Percentiles rank a stretch among this genome's conserved stretches.
phyloP scores from a whole-genome alignment of 805 yeast species.

The Yarrowia hollandica region DNA sequence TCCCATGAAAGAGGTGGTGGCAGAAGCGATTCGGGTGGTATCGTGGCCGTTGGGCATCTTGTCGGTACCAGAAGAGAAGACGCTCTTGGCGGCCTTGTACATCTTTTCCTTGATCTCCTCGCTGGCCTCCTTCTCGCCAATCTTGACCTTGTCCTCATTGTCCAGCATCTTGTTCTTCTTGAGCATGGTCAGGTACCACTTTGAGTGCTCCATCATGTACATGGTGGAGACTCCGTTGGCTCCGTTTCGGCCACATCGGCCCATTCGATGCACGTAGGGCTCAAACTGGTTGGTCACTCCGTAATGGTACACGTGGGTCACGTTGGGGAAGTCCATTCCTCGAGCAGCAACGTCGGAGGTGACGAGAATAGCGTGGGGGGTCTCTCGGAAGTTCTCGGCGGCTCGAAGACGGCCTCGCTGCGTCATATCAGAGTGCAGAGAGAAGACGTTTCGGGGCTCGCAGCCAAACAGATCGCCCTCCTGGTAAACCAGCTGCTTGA shows the following conservation, averaged over 20 bases:
- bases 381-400: conserved; percentile 54
- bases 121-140: neutral
- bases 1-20: conserved; percentile 8
- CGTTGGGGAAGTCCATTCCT: conserved; percentile 93
- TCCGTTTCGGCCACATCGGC: conserved; percentile 96
- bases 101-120: neutral
- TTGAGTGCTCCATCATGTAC: conserved; percentile 58
- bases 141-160: neutral
- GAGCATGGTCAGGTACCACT: conserved; percentile 49
- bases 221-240: conserved; percentile 68
- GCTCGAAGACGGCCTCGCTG: conserved; percentile 67
- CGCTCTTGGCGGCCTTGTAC: neutral
- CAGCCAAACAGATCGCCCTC: conserved; percentile 19
- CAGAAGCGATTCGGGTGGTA: neutral
- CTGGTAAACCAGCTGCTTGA: conserved; percentile 37
- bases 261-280: conserved; percentile 89
- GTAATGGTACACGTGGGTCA: conserved; percentile 79
- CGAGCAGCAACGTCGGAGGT: conserved; percentile 95
- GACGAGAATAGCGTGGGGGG: conserved; percentile 59
- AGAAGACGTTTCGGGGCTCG: conserved; percentile 30
- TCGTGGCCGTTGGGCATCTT: conserved; percentile 3
- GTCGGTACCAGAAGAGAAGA: neutral
- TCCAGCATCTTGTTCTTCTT: conserved; percentile 6
- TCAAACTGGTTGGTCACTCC: conserved; percentile 73
- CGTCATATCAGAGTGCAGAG: conserved; percentile 70